Conservation (phyloP, 441 rosid species). For the Corymbia citriodora region DNA sequence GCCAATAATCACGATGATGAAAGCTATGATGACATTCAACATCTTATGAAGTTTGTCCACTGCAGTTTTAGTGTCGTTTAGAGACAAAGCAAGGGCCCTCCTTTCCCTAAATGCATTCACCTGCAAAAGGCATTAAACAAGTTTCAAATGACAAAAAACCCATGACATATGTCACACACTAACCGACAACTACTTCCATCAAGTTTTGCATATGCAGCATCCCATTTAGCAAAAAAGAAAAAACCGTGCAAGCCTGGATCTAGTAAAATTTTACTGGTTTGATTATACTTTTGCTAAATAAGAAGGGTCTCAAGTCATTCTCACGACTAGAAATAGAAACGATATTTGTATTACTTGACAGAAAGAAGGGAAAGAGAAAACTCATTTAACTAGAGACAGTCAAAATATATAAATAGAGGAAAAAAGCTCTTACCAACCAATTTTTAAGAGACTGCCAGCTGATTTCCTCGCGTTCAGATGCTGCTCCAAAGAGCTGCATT, state of each 20-base stretch:
- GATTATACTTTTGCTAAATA: neutral
- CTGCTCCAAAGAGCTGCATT: neutral
- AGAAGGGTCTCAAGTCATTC: neutral
- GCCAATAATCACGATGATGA: neutral
- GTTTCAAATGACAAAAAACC: neutral
- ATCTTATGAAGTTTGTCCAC: neutral
- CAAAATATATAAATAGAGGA: neutral
- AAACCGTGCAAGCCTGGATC: neutral
- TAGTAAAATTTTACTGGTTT: neutral
- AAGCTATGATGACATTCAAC: neutral
- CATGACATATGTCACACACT: neutral
- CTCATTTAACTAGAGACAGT: neutral
- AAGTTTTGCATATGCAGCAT: neutral
- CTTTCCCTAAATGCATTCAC: conserved; percentile 9
- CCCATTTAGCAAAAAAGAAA: neutral
- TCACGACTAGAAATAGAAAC: neutral
- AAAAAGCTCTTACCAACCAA: neutral
- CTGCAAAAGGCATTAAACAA: neutral
- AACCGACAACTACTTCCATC: neutral
- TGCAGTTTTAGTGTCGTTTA: neutral
- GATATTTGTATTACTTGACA: neutral
- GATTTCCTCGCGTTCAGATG: neutral
- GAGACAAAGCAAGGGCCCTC: conserved; percentile 3
- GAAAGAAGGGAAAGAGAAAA: neutral
- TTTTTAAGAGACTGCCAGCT: conserved; percentile 3